Evolutionary conservation across 306 rosid genomes (phyloP), one percentile per base, ranked within the genome.

Genomic region (Casuarina cunninghamiana): DNA sequence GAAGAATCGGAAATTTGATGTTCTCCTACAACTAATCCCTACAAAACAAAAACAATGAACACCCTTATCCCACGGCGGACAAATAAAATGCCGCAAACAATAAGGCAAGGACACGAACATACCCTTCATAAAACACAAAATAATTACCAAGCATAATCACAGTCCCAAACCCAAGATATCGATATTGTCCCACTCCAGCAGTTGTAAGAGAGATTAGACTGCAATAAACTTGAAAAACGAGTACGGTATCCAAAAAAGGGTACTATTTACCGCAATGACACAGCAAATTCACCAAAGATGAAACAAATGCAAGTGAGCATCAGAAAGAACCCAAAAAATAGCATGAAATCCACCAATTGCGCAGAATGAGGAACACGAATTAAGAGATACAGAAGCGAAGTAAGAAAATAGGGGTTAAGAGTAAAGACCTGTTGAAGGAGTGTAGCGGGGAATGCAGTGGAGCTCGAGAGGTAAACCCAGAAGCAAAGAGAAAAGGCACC

Each of bases 391-490:
- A 41, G 15, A 69, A 13, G 39, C 39, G 71, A 66, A 17, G 17
- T 19, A 2, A 37, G 19, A 48, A 80, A 26, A 77, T 5, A 37
- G 48, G 61, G 3, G 54, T 48, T 50, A 16, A 5, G 9, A 66
- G 35, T 39, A 16, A 66, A 61, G 74, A 90, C 97, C 98, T 92
- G 89, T 2, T 86, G 91, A 70, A 92, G 80, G 87, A 94, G 75
- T 50, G 89, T 80, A 44, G 85, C 75, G 68, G 95, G 97, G 53
- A 92, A 90, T 73, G 96, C 39, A 72, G 85, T 55, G 69, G 95
- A 88, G 73, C 74, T 80, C 76, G 63, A 70, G 61, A 94, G 83
- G 82, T 88, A 94, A 82, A 90, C 83, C 98, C 98, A 94, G 73
- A 92, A 94, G 90, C 92, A 90, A 67, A 94, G 49, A 45, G 86